Evolutionary conservation across 164 flowering plant genomes (phyloP).

Genomic region (Hamamelis virginiana): DNA sequence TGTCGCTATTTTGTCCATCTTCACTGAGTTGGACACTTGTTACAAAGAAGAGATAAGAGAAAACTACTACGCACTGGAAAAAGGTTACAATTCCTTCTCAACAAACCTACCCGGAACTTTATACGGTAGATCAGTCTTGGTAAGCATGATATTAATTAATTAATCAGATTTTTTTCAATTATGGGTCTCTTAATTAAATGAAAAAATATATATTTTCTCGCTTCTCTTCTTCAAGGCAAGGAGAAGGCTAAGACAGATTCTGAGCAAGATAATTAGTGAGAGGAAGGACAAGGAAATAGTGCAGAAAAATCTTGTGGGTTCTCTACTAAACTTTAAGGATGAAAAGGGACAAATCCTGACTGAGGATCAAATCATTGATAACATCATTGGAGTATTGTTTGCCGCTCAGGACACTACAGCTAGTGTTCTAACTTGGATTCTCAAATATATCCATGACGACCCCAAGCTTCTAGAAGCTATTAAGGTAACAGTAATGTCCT

Average conservation of each 20-base stretch:
- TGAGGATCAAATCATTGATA: slow-evolving; percentile 77
- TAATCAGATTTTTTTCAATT: too few relatives aligned
- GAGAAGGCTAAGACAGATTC: slow-evolving; percentile 50
- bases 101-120: slow-evolving; percentile 55
- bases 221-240: slow-evolving; percentile 58
- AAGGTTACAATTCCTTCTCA: slow-evolving; percentile 61
- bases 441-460: slow-evolving; percentile 82
- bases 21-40: slow-evolving; percentile 39
- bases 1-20: slow-evolving; percentile 46
- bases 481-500: too few relatives aligned
- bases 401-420: slow-evolving; percentile 98
- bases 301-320: slow-evolving; percentile 51
- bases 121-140: slow-evolving; percentile 55
- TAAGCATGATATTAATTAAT: slow-evolving; percentile 20
- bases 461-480: slow-evolving; percentile 73
- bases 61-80: slow-evolving; percentile 38
- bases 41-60: slow-evolving; percentile 39
- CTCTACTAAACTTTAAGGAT: slow-evolving; percentile 50
- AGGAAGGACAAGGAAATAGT: slow-evolving; percentile 47
- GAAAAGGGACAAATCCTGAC: slow-evolving; percentile 43
- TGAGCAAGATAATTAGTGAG: slow-evolving; percentile 49
- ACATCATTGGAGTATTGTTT: slow-evolving; percentile 83
- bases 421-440: slow-evolving; percentile 83
- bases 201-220: too few relatives aligned
- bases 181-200: background rate